These are phyloP conservation scores for Fusarium buharicum DNA, from an alignment of 2,329 filamentous ascomycete species.

Conservation along the genomic window DNA sequence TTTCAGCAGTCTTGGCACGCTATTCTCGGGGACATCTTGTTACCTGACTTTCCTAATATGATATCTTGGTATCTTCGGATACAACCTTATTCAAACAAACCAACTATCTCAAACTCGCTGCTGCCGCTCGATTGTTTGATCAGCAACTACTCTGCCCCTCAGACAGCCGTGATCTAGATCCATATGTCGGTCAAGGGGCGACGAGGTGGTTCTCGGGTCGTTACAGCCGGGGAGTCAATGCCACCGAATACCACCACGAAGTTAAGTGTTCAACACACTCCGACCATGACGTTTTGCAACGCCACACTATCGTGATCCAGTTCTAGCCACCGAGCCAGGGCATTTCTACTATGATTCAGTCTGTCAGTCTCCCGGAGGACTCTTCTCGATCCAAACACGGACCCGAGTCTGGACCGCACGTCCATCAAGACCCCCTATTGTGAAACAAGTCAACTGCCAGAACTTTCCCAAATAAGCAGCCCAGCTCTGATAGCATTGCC, in stretches of 20 bases:
- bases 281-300: slow-evolving; percentile 9
- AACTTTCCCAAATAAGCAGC: slow-evolving; percentile 33
- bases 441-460: slow-evolving; percentile 40
- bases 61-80: slow-evolving; percentile 15
- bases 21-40: slow-evolving; percentile 17
- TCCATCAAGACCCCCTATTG: slow-evolving; percentile 36
- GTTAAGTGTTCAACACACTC: slow-evolving; percentile 11
- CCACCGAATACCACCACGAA: slow-evolving; percentile 3
- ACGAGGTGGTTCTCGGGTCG: background rate
- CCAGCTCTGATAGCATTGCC: slow-evolving; percentile 33
- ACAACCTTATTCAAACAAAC: slow-evolving; percentile 28
- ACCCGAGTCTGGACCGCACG: slow-evolving; percentile 34
- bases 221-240: background rate
- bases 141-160: slow-evolving; percentile 15
- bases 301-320: slow-evolving; percentile 26
- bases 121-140: slow-evolving; percentile 32
- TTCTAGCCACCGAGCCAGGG: slow-evolving; percentile 4
- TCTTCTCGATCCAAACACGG: slow-evolving; percentile 19
- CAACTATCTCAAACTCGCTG: slow-evolving; percentile 26
- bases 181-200: slow-evolving; percentile 6
- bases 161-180: slow-evolving; percentile 23
- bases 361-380: slow-evolving; percentile 12
- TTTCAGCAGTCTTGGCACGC: slow-evolving; percentile 34
- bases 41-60: slow-evolving; percentile 18
- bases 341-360: background rate